These are phyloP conservation scores for Xenosphaeropsis pyriputrescens DNA, from an alignment of 2,329 filamentous ascomycete genomes.

Conservation along the genomic window DNA sequence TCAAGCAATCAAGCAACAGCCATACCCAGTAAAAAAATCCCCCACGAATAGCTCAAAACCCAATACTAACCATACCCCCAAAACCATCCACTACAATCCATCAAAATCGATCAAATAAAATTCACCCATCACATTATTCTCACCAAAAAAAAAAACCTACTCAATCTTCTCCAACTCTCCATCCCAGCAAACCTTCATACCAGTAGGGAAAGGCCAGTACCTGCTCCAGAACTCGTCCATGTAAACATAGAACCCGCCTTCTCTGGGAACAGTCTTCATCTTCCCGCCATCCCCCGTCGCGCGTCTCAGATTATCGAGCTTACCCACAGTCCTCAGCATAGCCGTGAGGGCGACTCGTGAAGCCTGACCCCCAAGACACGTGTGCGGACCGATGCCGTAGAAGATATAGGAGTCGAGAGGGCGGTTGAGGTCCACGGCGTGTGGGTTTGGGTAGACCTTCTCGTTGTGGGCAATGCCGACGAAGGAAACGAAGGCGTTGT, in stretches of 20 bases:
- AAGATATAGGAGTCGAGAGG: slow-evolving; percentile 48
- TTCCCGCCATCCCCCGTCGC: slow-evolving; percentile 25
- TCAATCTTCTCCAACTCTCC: slow-evolving; percentile 9
- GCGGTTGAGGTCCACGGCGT: slow-evolving; percentile 44
- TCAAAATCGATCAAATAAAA: too few relatives aligned
- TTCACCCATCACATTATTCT: too few relatives aligned
- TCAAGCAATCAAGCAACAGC: too few relatives aligned
- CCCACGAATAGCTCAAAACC: too few relatives aligned
- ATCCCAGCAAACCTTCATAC: slow-evolving; percentile 40
- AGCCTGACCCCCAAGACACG: slow-evolving; percentile 43
- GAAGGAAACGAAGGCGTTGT: slow-evolving; percentile 49
- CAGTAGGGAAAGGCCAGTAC: slow-evolving; percentile 29
- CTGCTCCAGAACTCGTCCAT: slow-evolving; percentile 49
- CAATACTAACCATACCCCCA: too few relatives aligned
- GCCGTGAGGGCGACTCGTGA: slow-evolving; percentile 43
- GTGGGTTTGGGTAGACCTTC: slow-evolving; percentile 41
- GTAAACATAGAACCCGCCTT: slow-evolving; percentile 43
- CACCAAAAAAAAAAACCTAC: too few relatives aligned
- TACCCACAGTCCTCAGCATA: slow-evolving; percentile 16
- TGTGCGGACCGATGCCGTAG: slow-evolving; percentile 45
- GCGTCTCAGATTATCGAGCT: slow-evolving; percentile 1
- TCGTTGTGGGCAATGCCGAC: slow-evolving; percentile 38
- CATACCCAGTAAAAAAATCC: too few relatives aligned
- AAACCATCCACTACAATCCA: too few relatives aligned
- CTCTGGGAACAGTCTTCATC: slow-evolving; percentile 44